phyloP scores from a whole-genome alignment of 371 early-diverging fungal species.

The Phascolomyces articulosus region DNA sequence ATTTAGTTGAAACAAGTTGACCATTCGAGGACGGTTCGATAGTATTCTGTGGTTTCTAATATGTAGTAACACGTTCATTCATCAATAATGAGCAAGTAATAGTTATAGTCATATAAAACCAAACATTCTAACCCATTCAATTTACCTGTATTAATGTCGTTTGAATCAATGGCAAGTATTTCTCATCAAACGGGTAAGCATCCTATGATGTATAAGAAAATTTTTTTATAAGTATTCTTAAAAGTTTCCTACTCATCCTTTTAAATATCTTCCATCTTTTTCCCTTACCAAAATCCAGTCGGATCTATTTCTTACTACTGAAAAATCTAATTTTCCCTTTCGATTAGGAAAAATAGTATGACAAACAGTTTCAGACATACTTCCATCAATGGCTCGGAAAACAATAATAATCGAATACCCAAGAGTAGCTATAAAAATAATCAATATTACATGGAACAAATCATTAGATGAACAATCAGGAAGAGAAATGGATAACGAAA shows the following conservation, averaged over 20 bases:
- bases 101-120: too few relatives aligned
- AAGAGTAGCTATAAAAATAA: background rate
- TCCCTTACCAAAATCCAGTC: background rate
- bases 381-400: background rate
- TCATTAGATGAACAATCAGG: background rate
- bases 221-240: too few relatives aligned
- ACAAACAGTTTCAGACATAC: background rate
- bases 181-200: background rate
- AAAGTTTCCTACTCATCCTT: too few relatives aligned
- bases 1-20: too few relatives aligned
- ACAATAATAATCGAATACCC: background rate
- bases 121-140: background rate
- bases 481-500: too few relatives aligned
- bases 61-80: too few relatives aligned
- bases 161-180: background rate
- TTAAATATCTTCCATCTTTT: background rate
- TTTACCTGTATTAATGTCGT: background rate
- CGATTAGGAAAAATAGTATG: background rate
- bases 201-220: too few relatives aligned
- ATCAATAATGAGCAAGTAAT: too few relatives aligned
- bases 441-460: background rate
- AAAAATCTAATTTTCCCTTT: background rate
- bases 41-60: too few relatives aligned
- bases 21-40: too few relatives aligned
- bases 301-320: background rate